Conservation (phyloP, 441 rosid species). For the Viola pubescens region DNA sequence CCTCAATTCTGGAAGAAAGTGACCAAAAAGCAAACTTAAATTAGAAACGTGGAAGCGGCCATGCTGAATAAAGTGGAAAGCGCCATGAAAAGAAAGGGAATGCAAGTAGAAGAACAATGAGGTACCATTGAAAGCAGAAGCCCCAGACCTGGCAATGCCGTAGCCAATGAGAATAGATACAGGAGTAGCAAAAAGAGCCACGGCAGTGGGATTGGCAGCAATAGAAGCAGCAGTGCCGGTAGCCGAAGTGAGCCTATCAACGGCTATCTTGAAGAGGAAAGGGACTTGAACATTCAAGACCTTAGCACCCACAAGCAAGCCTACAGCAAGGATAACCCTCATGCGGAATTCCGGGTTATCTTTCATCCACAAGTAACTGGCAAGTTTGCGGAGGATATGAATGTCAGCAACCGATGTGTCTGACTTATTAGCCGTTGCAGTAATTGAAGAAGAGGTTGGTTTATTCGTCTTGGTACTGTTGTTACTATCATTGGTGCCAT, state of each 20-base stretch:
- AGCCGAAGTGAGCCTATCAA: slow-evolving; percentile 65
- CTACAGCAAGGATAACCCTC: slow-evolving; percentile 69
- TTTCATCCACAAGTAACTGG: slow-evolving; percentile 72
- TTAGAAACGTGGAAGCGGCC: neutral
- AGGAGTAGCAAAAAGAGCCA: slow-evolving; percentile 74
- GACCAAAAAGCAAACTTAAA: slow-evolving; percentile 1
- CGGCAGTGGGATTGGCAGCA: slow-evolving; percentile 44
- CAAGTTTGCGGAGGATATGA: slow-evolving; percentile 64
- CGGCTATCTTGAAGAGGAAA: slow-evolving; percentile 80
- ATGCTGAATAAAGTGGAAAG: neutral
- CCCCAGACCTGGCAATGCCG: slow-evolving; percentile 75
- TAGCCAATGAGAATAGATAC: slow-evolving; percentile 73
- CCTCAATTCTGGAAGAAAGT: slow-evolving; percentile 54
- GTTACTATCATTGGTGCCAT: slow-evolving; percentile 2
- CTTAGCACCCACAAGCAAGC: slow-evolving; percentile 75
- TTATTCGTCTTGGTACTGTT: slow-evolving; percentile 1
- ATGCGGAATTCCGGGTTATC: slow-evolving; percentile 69
- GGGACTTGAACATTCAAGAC: slow-evolving; percentile 87
- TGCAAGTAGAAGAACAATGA: neutral
- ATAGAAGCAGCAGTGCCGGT: slow-evolving; percentile 44
- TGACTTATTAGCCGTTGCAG: slow-evolving; percentile 4
- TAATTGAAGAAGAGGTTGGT: neutral
- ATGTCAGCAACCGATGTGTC: slow-evolving; percentile 42
- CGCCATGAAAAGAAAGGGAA: neutral
- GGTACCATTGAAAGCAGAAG: slow-evolving; percentile 82